Base-by-base conservation (phyloP, 1,284 basidiomycete genomes). In the Leccinum fallax region DNA sequence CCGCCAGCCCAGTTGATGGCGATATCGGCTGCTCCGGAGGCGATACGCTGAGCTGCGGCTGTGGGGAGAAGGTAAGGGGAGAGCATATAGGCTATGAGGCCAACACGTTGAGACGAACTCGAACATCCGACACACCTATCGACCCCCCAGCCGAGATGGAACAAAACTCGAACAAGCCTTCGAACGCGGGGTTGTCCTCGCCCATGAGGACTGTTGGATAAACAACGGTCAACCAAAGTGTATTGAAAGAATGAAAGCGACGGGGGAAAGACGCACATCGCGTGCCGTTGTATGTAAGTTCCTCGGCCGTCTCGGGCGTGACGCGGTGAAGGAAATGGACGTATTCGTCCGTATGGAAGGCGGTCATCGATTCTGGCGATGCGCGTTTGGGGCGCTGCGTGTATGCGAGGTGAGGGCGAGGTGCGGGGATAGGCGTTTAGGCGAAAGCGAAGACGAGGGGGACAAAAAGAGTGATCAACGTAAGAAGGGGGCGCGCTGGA, bases 1-100 rank as follows among this genome's bases (percentile, higher is more conserved):
- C 97, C 97, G 8, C 97, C 97, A 0, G 95, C 94, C 97, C 97
- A 98, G 78, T 98, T 98, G 70, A 98, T 94, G 0, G 92, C 92
- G 60, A 98, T 94, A 76, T 99, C 97, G 4, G 94, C 83, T 2
- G 90, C 83, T 1, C 95, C 95, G 11, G 86, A 85, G 62, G 93
- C 87, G 60, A 99, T 82, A 26, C 90, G 83, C 63, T 92, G 85
- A 0, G 97, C 95, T 5, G 93, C 96, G 64, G 86, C 93, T 92
- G 38, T 8, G 24, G 24, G 19, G 13, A 26, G 5, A 26, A 26
- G 13, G 15, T 49, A 13, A 49, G 15, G 46, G 15, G 28, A n/a
- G 34, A 36, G 16, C 24, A n/a, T n/a, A 43, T 48, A 7, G 62
- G 40, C 38, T 11, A 13, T 24, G 4, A 3, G 15, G 32, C n/a